Evolutionary conservation across 2,329 filamentous ascomycete genomes (phyloP), one percentile per base, ranked within the genome.

Genomic region (Apiospora koreana): DNA sequence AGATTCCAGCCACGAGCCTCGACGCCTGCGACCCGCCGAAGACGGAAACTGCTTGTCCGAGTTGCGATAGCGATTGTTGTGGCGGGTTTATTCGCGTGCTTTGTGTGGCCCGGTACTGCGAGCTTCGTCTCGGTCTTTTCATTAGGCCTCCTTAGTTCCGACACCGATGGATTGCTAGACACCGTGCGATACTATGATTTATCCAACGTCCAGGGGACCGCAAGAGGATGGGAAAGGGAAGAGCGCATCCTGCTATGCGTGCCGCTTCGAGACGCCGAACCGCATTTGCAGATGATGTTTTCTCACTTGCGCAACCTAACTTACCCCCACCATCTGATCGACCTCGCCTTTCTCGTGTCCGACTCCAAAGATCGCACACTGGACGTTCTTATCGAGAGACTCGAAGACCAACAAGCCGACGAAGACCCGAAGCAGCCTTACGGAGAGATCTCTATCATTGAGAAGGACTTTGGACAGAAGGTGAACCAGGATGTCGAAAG

Each of bases 401-500:
- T 99, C 68, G 89, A 94, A 75, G 89, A 91, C 50, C 87, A 98
- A 18, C 96, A 99, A 82, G 90, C 89, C 31, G 89, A 96, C 72
- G 86, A 91, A 28, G 93, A 98, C 75, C 90, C 92, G 14, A 91
- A 90, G 75, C 91, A 95, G 82, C 91, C 92, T 21, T 99, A 95
- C 79, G 96, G 96, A 72, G 96, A 99, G 83, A 96, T 99, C 71
- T 97, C 94, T 0, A 96, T 99, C 71, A 95, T 99, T 74, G 94
- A 98, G 83, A 99, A 99, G 83, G 95, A 99, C 81, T 99, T 99
- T 84, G 96, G 96, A 3, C 96, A 99, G 80, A 95, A 95, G 80
- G 96, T 99, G 71, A 94, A 97, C 73, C 96, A 99, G 82, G 95
- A 99, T 82, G 94, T 98, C 35, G 96, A 99, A 83, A 97, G 94